phyloP scores from a whole-genome alignment of 2,329 filamentous ascomycete genomes.

The Mycosphaerelloides madeirae region DNA sequence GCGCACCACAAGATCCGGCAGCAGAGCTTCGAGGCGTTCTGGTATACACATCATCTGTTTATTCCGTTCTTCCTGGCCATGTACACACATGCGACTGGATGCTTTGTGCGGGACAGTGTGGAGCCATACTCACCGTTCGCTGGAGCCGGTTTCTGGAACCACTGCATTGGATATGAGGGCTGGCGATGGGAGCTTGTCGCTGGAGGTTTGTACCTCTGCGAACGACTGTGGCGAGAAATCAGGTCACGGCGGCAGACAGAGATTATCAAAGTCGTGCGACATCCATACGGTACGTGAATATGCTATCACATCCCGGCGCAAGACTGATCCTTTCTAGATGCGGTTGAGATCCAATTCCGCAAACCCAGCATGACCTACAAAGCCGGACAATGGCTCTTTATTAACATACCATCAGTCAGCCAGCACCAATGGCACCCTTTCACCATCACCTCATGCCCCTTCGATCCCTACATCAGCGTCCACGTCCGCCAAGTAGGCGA shows the following conservation, averaged over 20 bases:
- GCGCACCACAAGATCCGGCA: slow-evolving; percentile 90
- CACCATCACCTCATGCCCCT: slow-evolving; percentile 96
- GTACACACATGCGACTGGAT: slow-evolving; percentile 93
- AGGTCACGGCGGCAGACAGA: slow-evolving; percentile 76
- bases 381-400: slow-evolving; percentile 95
- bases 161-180: slow-evolving; percentile 91
- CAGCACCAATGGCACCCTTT: slow-evolving; percentile 96
- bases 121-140: slow-evolving; percentile 77
- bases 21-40: slow-evolving; percentile 97
- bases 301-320: neutral
- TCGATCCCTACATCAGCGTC: slow-evolving; percentile 88
- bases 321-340: slow-evolving; percentile 52
- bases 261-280: slow-evolving; percentile 89
- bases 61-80: slow-evolving; percentile 89
- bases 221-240: slow-evolving; percentile 88
- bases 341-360: slow-evolving; percentile 93
- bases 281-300: slow-evolving; percentile 73
- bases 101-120: slow-evolving; percentile 83
- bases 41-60: slow-evolving; percentile 99
- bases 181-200: slow-evolving; percentile 95
- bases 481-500: slow-evolving; percentile 96
- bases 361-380: slow-evolving; percentile 98
- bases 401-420: slow-evolving; percentile 86
- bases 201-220: slow-evolving; percentile 77
- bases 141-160: slow-evolving; percentile 74